Evolutionary conservation across 1,284 basidiomycete species (phyloP), one percentile per base, ranked within the genome.

Genomic region (Schizophyllum commune): DNA sequence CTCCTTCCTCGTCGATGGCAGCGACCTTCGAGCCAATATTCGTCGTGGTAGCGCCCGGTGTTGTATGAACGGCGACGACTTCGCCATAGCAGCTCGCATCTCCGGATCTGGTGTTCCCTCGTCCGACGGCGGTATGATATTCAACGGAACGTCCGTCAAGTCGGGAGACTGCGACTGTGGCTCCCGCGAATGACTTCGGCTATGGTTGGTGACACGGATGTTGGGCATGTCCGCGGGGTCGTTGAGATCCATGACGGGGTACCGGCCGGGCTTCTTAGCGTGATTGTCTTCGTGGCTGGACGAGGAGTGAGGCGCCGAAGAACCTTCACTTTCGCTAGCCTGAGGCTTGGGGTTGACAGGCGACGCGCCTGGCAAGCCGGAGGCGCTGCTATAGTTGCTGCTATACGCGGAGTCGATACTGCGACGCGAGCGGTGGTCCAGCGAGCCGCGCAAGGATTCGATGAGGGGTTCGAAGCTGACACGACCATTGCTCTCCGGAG

Each of bases 191-290:
- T 19, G 59, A 32, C 17, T 51, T 56, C 53, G 52, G 56, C 32
- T 54, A 6, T 54, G 52, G 7, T 54, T 6, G 8, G n/a, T 54
- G 17, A 39, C 13, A 39, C 34, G 34, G 34, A 39, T 39, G 21
- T 47, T 9, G 56, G 32, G 21, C 52, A 34, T 34, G 22, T 32
- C 15, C 60, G 63, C 64, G 8, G 64, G 61, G 9, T 66, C 61
- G 7, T 61, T 54, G 2, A 66, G 6, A 13, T 39, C 34, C 13
- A 39, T 7, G 13, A 39, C 34, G 13, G 34, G 34, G 13, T 39
- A 39, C 7, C 34, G 34, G 6, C 34, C 34, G 6, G 34, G 34
- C 13, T 39, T 39, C 34, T 39, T 39, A 13, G 7, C 34, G 13
- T 39, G 34, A 7, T 6, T 7, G 34, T 13, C 34, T 7, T 13